Conservation (phyloP, 352 stramenopile genomes). For the Blastocystis hominis region DNA sequence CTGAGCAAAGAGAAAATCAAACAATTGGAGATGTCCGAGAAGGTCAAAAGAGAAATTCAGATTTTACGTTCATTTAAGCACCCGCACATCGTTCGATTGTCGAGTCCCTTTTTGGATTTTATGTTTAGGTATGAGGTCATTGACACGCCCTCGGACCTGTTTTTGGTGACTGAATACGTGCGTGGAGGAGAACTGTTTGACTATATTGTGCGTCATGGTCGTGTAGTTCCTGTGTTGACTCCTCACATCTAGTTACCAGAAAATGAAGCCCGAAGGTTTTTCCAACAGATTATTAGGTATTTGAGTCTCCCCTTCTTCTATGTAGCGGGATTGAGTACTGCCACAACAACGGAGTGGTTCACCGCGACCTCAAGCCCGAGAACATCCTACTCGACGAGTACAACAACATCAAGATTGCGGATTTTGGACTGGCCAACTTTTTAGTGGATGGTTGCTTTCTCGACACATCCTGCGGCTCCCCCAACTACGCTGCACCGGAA, state of each 20-base stretch:
- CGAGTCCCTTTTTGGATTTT: constrained; percentile 60
- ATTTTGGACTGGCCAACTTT: constrained; percentile 97
- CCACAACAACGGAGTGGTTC: constrained; percentile 95
- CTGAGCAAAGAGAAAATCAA: constrained; percentile 97
- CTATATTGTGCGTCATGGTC: constrained; percentile 83
- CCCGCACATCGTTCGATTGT: constrained; percentile 95
- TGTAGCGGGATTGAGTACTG: constrained; percentile 91
- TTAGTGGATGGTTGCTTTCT: constrained; percentile 97
- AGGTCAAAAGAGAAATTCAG: constrained; percentile 96
- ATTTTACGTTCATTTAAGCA: constrained; percentile 95
- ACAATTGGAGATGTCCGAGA: constrained; percentile 95
- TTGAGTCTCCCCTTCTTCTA: neutral
- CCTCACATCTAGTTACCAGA: constrained; percentile 72
- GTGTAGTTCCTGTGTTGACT: constrained; percentile 47
- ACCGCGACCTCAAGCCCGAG: constrained; percentile 93
- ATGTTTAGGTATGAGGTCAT: constrained; percentile 79
- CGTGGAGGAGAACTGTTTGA: constrained; percentile 85
- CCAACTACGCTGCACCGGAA: constrained; percentile 96
- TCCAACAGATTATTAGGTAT: constrained; percentile 80
- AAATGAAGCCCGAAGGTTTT: constrained; percentile 94
- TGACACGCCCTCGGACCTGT: constrained; percentile 94
- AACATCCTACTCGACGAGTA: constrained; percentile 92
- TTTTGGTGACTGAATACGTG: constrained; percentile 83
- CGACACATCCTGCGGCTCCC: constrained; percentile 87
- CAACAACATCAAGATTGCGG: constrained; percentile 99